Evolutionary conservation across 495 filamentous ascomycete species (phyloP), one percentile per base, ranked within the genome.

Genomic region (Xylaria longipes): DNA sequence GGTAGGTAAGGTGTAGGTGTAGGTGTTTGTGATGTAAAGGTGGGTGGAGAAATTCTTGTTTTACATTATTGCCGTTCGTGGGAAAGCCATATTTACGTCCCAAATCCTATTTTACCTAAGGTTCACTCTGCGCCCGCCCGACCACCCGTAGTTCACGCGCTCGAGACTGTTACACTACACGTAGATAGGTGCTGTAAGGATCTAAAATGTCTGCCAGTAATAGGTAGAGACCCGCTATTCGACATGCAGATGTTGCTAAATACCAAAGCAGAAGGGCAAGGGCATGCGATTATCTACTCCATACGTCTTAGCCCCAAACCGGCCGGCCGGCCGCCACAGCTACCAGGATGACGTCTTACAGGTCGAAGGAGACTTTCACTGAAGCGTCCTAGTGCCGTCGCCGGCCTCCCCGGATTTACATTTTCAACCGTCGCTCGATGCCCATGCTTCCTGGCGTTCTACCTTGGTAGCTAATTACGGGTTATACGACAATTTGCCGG

Each of bases 21-120:
- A 35, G 54, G 54, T 58, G 31, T 58, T 31, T 20, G 31, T 69
- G 73, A 75, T 73, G 72, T 72, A 67, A 73, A 67, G 56, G 71
- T 69, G 66, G 69, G 71, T 35, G 27, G 64, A 52, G 64, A 50
- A 66, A 66, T 66, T 66, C 64, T 50, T 66, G 20, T 33, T 29
- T 52, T 50, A 39, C 45, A n/a, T 48, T 29, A 66, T 29, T 46
- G 25, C 20, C 25, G 31, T 35, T 56, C 12, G 27, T 56, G 52
- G 52, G 2, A 56, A 56, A 56, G 12, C 12, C 52, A 54, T 29
- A 12, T 48, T n/a, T 48, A 43, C 41, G 14, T 43, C 41, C 37
- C 45, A 48, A 48, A 48, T 48, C 45, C 17, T 11, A 48, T 20
- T 20, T 50, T 22, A 22, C 46, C 46, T n/a, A n/a, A n/a, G n/a